These are phyloP conservation scores for Jackrogersella minutella DNA, from an alignment of 495 filamentous ascomycete genomes.

Conservation along the genomic window DNA sequence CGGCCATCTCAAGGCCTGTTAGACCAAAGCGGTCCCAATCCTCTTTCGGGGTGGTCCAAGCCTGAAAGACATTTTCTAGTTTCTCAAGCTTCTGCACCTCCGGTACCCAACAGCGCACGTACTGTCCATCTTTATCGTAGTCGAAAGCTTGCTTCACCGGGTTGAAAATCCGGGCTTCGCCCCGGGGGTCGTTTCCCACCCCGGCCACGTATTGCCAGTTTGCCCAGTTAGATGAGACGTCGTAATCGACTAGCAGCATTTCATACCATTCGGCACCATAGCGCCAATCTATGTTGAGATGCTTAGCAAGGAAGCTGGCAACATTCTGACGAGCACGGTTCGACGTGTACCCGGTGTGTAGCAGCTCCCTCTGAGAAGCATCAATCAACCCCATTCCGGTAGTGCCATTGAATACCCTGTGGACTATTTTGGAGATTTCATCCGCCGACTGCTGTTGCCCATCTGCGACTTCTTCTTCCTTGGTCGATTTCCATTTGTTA, in stretches of 20 bases:
- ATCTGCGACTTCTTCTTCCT: slow-evolving; percentile 36
- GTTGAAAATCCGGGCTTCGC: slow-evolving; percentile 72
- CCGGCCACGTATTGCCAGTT: slow-evolving; percentile 81
- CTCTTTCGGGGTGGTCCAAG: slow-evolving; percentile 63
- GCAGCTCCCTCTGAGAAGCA: slow-evolving; percentile 71
- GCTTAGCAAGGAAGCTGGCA: slow-evolving; percentile 73
- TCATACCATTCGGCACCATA: slow-evolving; percentile 83
- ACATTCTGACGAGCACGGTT: slow-evolving; percentile 77
- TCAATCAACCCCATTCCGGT: slow-evolving; percentile 77
- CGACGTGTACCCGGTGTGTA: slow-evolving; percentile 74
- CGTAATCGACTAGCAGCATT: slow-evolving; percentile 72
- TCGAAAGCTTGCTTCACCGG: slow-evolving; percentile 75
- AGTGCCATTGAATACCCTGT: slow-evolving; percentile 65
- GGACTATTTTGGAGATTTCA: slow-evolving; percentile 48
- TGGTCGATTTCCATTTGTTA: slow-evolving; percentile 51
- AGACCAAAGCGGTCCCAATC: slow-evolving; percentile 61
- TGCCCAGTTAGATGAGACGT: slow-evolving; percentile 75
- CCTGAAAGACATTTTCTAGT: slow-evolving; percentile 68
- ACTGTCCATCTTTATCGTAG: slow-evolving; percentile 71
- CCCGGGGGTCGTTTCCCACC: slow-evolving; percentile 76
- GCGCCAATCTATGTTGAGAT: slow-evolving; percentile 77
- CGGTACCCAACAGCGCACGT: slow-evolving; percentile 70
- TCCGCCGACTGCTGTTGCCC: slow-evolving; percentile 43
- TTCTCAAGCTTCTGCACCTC: slow-evolving; percentile 63
- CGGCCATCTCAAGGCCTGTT: slow-evolving; percentile 58